Conservation (phyloP, 2,329 filamentous ascomycete species). For the Fusarium metavorans region DNA sequence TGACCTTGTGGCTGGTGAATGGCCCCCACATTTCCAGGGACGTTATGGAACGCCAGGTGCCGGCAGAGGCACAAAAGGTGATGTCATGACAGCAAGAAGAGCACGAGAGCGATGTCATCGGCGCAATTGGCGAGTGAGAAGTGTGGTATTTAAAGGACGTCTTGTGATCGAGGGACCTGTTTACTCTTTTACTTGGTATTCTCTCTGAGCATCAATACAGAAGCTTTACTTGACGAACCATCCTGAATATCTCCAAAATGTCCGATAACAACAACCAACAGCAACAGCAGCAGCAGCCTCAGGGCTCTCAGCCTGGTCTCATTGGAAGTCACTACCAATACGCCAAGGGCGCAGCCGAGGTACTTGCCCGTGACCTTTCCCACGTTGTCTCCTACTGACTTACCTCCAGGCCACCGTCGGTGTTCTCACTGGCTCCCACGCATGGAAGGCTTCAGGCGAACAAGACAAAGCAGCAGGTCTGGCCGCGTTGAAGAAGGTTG, state of each 20-base stretch:
- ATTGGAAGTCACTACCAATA: constrained; percentile 75
- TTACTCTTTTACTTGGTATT: background rate
- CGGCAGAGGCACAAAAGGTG: constrained; percentile 21
- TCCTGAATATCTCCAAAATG: constrained; percentile 36
- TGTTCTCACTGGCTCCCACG: constrained; percentile 68
- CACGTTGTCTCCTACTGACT: background rate
- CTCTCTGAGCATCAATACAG: background rate
- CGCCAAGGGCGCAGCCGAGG: constrained; percentile 75
- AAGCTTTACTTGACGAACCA: background rate
- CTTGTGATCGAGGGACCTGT: background rate
- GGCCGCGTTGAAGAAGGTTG: constrained; percentile 71
- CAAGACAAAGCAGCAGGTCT: constrained; percentile 73
- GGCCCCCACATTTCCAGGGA: constrained; percentile 25
- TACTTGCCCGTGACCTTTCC: constrained; percentile 44
- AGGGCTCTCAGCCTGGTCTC: constrained; percentile 65
- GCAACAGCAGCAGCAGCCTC: constrained; percentile 40
- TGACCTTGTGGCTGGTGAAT: constrained; percentile 14
- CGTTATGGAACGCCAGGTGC: constrained; percentile 30
- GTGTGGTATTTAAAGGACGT: constrained; percentile 28
- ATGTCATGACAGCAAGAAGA: constrained; percentile 43
- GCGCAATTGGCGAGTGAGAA: constrained; percentile 20
- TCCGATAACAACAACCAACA: constrained; percentile 45
- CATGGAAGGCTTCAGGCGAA: constrained; percentile 73
- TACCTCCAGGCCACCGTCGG: constrained; percentile 67
- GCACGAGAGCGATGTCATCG: constrained; percentile 45